phyloP scores from a whole-genome alignment of 768 basidiomycete species.

The Pleurotus tuoliensis region DNA sequence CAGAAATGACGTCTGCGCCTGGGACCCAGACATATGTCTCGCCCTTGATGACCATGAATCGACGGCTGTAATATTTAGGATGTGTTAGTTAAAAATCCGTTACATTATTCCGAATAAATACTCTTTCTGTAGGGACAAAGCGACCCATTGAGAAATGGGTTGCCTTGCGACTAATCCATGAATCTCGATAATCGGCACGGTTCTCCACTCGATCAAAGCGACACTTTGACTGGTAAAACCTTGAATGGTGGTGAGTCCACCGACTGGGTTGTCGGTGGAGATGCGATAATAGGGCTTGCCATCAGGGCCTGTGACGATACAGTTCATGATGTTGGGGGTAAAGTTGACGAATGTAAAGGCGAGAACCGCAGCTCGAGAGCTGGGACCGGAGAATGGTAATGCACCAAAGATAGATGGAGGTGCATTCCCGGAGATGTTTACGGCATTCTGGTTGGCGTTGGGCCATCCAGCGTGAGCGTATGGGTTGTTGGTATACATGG shows the following conservation, averaged over 20 bases:
- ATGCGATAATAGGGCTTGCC: conserved; percentile 45
- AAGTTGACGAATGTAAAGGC: conserved; percentile 45
- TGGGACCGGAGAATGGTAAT: conserved; percentile 46
- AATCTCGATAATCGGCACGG: conserved; percentile 46
- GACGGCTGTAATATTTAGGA: conserved; percentile 26
- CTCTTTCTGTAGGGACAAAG: conserved; percentile 38
- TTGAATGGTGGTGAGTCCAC: conserved; percentile 54
- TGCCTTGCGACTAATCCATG: conserved; percentile 46
- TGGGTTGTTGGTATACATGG: conserved; percentile 26
- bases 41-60: conserved; percentile 50
- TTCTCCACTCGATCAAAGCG: conserved; percentile 58
- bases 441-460: conserved; percentile 23
- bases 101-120: conserved; percentile 30
- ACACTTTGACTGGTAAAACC: conserved; percentile 40
- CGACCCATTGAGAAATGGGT: conserved; percentile 48
- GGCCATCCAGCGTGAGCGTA: conserved; percentile 18
- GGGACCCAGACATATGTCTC: conserved; percentile 55
- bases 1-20: conserved; percentile 47
- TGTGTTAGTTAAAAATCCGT: not conserved
- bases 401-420: conserved; percentile 59
- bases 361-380: conserved; percentile 25
- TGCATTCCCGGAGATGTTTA: conserved; percentile 18
- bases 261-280: conserved; percentile 43
- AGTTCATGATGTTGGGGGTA: conserved; percentile 52
- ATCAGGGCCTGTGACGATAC: conserved; percentile 46